Evolutionary conservation across 139 green algal genomes (phyloP).

Genomic region (Tetradesmus obliquus): DNA sequence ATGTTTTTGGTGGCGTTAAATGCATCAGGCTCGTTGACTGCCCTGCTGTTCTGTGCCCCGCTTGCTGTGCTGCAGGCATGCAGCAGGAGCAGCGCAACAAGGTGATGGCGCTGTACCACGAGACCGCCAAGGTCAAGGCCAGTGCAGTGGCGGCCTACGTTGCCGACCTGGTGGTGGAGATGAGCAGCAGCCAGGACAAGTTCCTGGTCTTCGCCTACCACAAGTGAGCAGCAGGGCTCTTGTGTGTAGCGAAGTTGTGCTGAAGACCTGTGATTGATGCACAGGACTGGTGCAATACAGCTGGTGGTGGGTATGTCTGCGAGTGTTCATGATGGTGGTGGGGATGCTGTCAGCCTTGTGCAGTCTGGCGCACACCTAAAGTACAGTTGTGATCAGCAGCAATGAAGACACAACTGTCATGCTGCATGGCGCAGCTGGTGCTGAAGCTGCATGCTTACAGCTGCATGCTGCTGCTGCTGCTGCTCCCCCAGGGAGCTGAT

Average conservation of each 20-base stretch:
- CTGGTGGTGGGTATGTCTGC: too few relatives aligned
- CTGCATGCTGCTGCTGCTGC: not conserved
- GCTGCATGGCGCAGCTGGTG: too few relatives aligned
- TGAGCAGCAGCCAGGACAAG: constrained; percentile 78
- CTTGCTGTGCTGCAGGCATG: constrained; percentile 31
- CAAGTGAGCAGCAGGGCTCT: constrained; percentile 36
- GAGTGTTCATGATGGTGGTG: too few relatives aligned
- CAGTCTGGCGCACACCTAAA: too few relatives aligned
- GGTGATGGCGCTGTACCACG: constrained; percentile 76
- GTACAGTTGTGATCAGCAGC: too few relatives aligned
- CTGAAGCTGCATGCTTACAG: too few relatives aligned
- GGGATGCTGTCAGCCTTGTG: too few relatives aligned
- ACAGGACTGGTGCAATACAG: too few relatives aligned
- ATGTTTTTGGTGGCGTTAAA: too few relatives aligned
- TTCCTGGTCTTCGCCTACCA: constrained; percentile 98
- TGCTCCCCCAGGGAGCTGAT: constrained; percentile 64
- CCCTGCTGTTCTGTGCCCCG: not conserved
- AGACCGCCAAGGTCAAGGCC: constrained; percentile 79
- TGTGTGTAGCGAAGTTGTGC: not conserved
- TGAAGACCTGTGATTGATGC: too few relatives aligned
- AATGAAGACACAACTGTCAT: too few relatives aligned
- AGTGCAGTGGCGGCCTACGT: constrained; percentile 73
- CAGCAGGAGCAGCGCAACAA: constrained; percentile 45
- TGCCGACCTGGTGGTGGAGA: constrained; percentile 64
- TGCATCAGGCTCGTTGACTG: not conserved